Conservation (phyloP, 2,329 filamentous ascomycete genomes). For the Purpureocillium takamizusanense region DNA sequence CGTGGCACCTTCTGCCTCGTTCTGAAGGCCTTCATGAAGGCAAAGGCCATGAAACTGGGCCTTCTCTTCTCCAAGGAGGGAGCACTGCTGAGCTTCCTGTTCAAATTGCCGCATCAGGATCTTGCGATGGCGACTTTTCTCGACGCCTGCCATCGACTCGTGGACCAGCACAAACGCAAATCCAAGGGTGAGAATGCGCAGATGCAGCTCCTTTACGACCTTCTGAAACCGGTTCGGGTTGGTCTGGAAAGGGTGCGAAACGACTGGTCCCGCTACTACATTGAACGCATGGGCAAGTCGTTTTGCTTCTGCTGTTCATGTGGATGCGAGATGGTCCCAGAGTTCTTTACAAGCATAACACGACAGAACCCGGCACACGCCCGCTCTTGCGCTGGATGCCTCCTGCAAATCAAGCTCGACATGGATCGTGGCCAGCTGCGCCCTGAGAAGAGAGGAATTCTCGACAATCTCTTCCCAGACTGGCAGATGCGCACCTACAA, state of each 20-base stretch:
- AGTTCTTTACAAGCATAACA: constrained; percentile 15
- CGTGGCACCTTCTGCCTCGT: constrained; percentile 23
- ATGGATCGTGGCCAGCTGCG: constrained; percentile 19
- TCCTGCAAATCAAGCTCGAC: constrained; percentile 18
- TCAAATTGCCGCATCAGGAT: constrained; percentile 18
- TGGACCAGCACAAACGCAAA: constrained; percentile 9
- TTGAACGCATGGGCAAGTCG: constrained; percentile 11
- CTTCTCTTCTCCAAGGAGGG: constrained; percentile 19
- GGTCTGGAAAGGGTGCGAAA: constrained; percentile 11
- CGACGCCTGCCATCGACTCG: constrained; percentile 21
- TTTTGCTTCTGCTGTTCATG: constrained; percentile 23
- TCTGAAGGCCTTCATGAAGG: constrained; percentile 24
- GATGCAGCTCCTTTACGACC: constrained; percentile 18
- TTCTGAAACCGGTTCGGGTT: constrained; percentile 21
- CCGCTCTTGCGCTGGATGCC: constrained; percentile 20
- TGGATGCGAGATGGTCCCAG: constrained; percentile 20
- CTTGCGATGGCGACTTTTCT: constrained; percentile 19
- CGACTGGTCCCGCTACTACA: constrained; percentile 16
- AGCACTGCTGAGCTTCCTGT: constrained; percentile 20
- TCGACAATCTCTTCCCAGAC: constrained; percentile 15
- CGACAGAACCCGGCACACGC: constrained; percentile 4
- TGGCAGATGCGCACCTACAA: constrained; percentile 19
- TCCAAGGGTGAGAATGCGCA: constrained; percentile 1
- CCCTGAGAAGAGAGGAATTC: constrained; percentile 5
- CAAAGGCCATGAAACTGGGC: constrained; percentile 16